Evolutionary conservation across 2,329 filamentous ascomycete species (phyloP).

Genomic region (Calonectria pauciramosa): DNA sequence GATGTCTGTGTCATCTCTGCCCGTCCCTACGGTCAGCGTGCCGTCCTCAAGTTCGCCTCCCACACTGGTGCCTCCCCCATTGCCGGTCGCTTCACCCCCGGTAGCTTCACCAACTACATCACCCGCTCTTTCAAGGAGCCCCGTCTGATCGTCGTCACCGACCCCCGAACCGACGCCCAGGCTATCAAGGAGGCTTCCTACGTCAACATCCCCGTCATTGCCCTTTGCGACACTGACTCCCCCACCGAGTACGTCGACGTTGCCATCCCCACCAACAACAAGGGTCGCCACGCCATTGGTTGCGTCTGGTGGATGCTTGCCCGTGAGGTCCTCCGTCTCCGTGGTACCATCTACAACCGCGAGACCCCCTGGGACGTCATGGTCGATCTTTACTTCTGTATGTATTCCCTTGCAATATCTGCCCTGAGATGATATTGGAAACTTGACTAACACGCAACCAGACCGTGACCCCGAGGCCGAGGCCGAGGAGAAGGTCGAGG

Average conservation of each 20-base stretch:
- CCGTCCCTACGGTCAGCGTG: conserved; percentile 99
- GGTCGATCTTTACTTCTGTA: conserved; percentile 99
- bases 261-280: conserved; percentile 99
- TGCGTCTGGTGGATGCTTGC: conserved; percentile 99
- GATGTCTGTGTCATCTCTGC: conserved; percentile 99
- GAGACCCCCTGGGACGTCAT: conserved; percentile 99
- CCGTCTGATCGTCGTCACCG: conserved; percentile 98
- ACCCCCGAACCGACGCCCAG: conserved; percentile 99
- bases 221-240: conserved; percentile 98
- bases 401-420: conserved; percentile 47
- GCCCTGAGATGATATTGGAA: neutral
- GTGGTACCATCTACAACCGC: conserved; percentile 94
- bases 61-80: conserved; percentile 99
- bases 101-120: conserved; percentile 99
- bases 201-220: conserved; percentile 99
- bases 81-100: conserved; percentile 99
- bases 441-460: conserved; percentile 47
- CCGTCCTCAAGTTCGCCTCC: conserved; percentile 98
- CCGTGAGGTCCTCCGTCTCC: conserved; percentile 99
- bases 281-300: conserved; percentile 99
- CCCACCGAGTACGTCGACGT: conserved; percentile 99
- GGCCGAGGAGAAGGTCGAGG: conserved; percentile 96
- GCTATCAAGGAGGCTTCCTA: conserved; percentile 99
- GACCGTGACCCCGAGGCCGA: conserved; percentile 99
- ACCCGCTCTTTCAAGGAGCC: conserved; percentile 99